These are phyloP conservation scores for Hymenoscyphus infarciens DNA, from an alignment of 2,329 filamentous ascomycete genomes.

Conservation along the genomic window DNA sequence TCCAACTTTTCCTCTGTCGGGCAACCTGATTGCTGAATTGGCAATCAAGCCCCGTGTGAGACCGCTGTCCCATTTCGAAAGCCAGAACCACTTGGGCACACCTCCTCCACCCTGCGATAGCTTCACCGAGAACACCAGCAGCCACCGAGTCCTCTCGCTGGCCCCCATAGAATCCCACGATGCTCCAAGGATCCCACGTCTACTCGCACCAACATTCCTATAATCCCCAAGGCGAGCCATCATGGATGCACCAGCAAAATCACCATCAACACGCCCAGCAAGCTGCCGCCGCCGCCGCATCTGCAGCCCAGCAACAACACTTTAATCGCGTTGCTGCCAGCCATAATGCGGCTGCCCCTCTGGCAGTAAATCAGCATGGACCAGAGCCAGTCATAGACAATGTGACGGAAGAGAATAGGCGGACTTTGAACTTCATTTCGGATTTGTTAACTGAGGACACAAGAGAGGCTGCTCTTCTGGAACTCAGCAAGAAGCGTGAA, in stretches of 20 bases:
- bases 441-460: constrained; percentile 85
- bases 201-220: constrained; percentile 66
- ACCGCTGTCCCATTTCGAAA: not conserved
- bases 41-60: constrained; percentile 16
- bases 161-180: constrained; percentile 35
- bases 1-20: constrained; percentile 8
- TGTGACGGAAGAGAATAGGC: constrained; percentile 84
- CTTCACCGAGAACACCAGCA: not conserved
- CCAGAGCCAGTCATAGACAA: constrained; percentile 60
- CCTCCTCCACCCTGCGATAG: not conserved
- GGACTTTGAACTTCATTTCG: constrained; percentile 89
- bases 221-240: constrained; percentile 55
- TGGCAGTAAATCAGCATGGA: constrained; percentile 44
- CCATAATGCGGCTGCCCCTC: constrained; percentile 47
- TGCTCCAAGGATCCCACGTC: constrained; percentile 61
- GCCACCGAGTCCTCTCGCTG: constrained; percentile 12
- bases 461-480: constrained; percentile 84
- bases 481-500: constrained; percentile 97
- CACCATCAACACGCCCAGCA: constrained; percentile 41
- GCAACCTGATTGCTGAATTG: constrained; percentile 14
- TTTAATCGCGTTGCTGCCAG: constrained; percentile 71
- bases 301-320: constrained; percentile 46
- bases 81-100: not conserved
- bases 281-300: constrained; percentile 34
- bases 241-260: constrained; percentile 58